A percentile compares a stretch with the other conserved stretches of the same genome.
These are phyloP conservation scores for Pneumocystis canis DNA, from an alignment of 1,139 yeast species.

Conservation along the genomic window DNA sequence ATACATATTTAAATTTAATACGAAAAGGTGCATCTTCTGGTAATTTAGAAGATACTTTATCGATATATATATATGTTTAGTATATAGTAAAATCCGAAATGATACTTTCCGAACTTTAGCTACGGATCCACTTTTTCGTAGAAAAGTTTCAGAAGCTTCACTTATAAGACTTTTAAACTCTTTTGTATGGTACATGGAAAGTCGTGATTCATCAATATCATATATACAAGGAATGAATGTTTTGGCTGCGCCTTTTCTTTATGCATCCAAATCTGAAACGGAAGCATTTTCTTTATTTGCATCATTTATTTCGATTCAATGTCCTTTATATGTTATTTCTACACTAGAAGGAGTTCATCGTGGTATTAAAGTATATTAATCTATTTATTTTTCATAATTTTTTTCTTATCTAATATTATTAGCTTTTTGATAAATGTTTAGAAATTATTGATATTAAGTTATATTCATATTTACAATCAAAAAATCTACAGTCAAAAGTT, in stretches of 20 bases:
- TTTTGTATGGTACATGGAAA: slow-evolving; percentile 41
- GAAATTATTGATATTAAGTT: slow-evolving; percentile 61
- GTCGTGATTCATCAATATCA: slow-evolving; percentile 9
- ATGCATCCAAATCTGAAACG: slow-evolving; percentile 65
- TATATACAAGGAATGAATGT: slow-evolving; percentile 92
- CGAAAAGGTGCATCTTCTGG: slow-evolving; percentile 39
- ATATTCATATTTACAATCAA: slow-evolving; percentile 44
- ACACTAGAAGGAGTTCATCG: slow-evolving; percentile 73
- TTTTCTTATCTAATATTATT: background rate
- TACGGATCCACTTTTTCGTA: slow-evolving; percentile 53
- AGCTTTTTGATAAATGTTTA: slow-evolving; percentile 50
- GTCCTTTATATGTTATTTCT: slow-evolving; percentile 69
- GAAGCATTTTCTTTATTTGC: slow-evolving; percentile 67
- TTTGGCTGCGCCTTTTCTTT: slow-evolving; percentile 69
- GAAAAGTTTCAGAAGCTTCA: slow-evolving; percentile 52
- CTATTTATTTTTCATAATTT: background rate
- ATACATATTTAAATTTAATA: slow-evolving; percentile 42
- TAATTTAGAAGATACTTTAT: background rate
- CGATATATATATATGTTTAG: background rate
- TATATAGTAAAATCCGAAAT: slow-evolving; percentile 60
- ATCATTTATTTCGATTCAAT: slow-evolving; percentile 40
- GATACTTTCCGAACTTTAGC: slow-evolving; percentile 80
- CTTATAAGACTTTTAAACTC: slow-evolving; percentile 57
- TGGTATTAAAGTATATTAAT: slow-evolving; percentile 32
- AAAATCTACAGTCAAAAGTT: slow-evolving; percentile 60